Evolutionary conservation across 768 basidiomycete species (phyloP), one percentile per base, ranked within the genome.

Genomic region (Saitozyma podzolica): DNA sequence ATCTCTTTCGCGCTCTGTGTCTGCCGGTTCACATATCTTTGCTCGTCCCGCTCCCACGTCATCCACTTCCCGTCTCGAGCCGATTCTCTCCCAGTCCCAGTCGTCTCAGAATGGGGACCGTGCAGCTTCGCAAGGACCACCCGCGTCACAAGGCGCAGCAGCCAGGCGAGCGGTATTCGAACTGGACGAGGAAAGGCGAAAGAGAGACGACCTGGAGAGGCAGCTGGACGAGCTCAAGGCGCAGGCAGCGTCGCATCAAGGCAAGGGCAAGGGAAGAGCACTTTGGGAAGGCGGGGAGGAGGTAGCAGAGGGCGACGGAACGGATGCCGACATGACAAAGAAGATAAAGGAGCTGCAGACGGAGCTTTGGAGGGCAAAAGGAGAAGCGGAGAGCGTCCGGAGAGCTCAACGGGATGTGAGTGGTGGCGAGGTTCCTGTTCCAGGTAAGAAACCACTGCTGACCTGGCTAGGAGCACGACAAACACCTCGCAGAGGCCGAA

Each of bases 41-140:
- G 17, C 54, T 39, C 55, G 60, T 47, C 49, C 47, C 6, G 50
- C 40, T 7, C 19, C 56, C 3, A 49, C 14, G 11, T 53, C 29
- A 29, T 29, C 57, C 37, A 60, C 61, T 8, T 65, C 63, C 42
- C 59, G 58, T 17, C 50, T 68, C 29, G 64, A 68, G n/a, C 61
- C 65, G 19, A 69, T 74, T 4, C 56, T 65, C 8, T 74, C 69
- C 19, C 67, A 71, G 8, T 74, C 69, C 19, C 67, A 71, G 41
- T 56, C 59, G 9, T 59, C 62, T 6, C 61, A 48, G 16, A 50
- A 43, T 29, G 52, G 50, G 29, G 29, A 29, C 2, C 29, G 29
- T 29, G 29, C 29, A 29, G 29, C 29, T 8, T 64, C 62, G 14
- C 52, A 58, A 41, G 47, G 11, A 5, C 68, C 52, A 11, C 61